Evolutionary conservation across 306 rosid species (phyloP).

Genomic region (Cyclanthera cordifolia): DNA sequence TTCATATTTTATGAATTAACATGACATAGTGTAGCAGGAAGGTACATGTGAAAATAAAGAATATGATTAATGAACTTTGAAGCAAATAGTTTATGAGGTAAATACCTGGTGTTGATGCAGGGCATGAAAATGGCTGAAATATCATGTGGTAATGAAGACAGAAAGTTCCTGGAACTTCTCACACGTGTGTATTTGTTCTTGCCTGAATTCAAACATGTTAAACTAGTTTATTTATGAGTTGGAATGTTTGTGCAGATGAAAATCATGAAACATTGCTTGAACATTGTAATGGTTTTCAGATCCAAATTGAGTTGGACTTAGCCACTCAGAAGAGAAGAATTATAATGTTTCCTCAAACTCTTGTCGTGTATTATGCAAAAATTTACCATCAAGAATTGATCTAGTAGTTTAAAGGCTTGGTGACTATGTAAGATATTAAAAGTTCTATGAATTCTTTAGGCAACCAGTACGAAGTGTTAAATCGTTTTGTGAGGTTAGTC

Average conservation of each 20-base stretch:
- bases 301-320: neutral
- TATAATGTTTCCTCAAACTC: neutral
- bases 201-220: neutral
- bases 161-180: neutral
- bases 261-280: conserved; percentile 18
- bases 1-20: neutral
- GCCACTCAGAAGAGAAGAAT: neutral
- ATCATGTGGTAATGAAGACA: neutral
- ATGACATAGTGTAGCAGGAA: neutral
- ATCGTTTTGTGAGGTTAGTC: neutral
- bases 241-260: conserved; percentile 15
- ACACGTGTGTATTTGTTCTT: conserved; percentile 6
- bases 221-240: conserved; percentile 15
- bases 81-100: neutral
- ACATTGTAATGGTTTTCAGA: conserved; percentile 9
- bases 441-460: neutral
- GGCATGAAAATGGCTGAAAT: neutral
- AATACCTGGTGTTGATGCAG: conserved; percentile 2
- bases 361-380: neutral
- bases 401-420: neutral
- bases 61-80: neutral
- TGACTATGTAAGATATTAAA: too few species aligned
- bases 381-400: neutral
- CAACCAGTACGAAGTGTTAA: neutral
- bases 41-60: neutral